Percentiles rank a stretch among this genome's conserved stretches.
Evolutionary conservation across 345 rosid genomes (phyloP).

Genomic region (Salix koriyanagi): DNA sequence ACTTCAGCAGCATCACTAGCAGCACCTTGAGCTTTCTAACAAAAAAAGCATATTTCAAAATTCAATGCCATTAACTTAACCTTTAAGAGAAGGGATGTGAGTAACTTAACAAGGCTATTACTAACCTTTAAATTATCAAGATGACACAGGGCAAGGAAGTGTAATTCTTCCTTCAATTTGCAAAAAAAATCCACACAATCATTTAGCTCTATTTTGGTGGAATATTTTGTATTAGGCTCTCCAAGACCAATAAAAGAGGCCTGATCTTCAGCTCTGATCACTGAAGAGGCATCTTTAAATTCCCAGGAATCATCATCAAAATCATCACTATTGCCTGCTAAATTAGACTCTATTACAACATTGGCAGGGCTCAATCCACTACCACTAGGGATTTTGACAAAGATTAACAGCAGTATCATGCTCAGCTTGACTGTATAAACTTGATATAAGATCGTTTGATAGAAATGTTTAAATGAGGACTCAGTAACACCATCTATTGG

Average conservation of each 20-base stretch:
- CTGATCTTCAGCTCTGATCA: conserved; percentile 26
- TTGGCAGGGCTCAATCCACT: conserved; percentile 31
- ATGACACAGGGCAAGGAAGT: conserved; percentile 40
- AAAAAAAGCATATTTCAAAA: conserved; percentile 31
- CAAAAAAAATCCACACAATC: conserved; percentile 51
- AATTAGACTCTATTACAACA: conserved; percentile 21
- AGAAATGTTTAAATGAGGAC: conserved; percentile 33
- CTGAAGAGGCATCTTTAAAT: conserved; percentile 47
- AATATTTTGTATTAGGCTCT: conserved; percentile 26
- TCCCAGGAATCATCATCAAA: conserved; percentile 75
- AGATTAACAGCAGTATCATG: conserved; percentile 32
- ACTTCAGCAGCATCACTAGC: conserved; percentile 35
- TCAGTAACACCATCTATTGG: conserved; percentile 28
- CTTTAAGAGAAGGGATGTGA: not conserved
- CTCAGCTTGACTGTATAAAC: conserved; percentile 62
- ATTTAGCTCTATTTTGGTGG: conserved; percentile 23
- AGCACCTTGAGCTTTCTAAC: conserved; percentile 50
- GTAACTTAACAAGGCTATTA: conserved; percentile 14
- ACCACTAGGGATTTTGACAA: conserved; percentile 28
- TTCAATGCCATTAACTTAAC: conserved; percentile 10
- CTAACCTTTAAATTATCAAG: conserved; percentile 64
- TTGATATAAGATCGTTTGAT: conserved; percentile 71
- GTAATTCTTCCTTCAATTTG: conserved; percentile 59
- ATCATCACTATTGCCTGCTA: conserved; percentile 33
- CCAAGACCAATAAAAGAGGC: conserved; percentile 15